Evolutionary conservation across 768 basidiomycete species (phyloP).

Genomic region (Termitomyces bulborhizus): DNA sequence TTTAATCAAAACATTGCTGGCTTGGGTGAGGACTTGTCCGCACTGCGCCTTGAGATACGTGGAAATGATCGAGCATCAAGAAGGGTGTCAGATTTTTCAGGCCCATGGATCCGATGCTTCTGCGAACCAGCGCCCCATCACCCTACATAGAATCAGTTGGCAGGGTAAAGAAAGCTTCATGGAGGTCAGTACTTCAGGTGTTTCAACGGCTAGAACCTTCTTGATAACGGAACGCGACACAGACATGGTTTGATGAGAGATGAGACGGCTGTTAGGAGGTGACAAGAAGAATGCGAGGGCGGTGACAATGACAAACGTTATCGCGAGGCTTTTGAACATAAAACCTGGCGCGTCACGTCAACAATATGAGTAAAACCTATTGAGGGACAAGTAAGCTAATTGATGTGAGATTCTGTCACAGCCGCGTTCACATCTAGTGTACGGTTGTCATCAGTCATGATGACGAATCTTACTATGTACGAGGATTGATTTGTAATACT

Average conservation of each 20-base stretch:
- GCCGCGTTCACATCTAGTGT: too few species aligned
- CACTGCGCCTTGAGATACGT: slow-evolving; percentile 63
- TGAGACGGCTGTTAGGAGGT: slow-evolving; percentile 4
- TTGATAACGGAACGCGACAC: slow-evolving; percentile 68
- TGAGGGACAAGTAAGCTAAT: not conserved
- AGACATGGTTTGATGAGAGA: slow-evolving; percentile 20
- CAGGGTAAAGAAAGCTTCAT: not conserved
- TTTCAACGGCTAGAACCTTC: slow-evolving; percentile 72
- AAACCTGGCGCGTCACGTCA: not conserved
- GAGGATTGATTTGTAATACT: too few species aligned
- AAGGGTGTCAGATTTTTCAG: slow-evolving; percentile 86
- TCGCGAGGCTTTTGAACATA: slow-evolving; percentile 14
- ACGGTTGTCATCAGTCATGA: too few species aligned
- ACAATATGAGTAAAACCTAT: slow-evolving; percentile 4
- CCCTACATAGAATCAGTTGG: slow-evolving; percentile 39
- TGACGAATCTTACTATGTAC: too few species aligned
- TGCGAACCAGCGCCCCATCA: slow-evolving; percentile 73
- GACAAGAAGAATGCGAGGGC: slow-evolving; percentile 12
- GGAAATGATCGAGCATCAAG: slow-evolving; percentile 85
- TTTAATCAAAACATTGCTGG: not conserved
- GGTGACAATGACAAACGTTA: slow-evolving; percentile 13
- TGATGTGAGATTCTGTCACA: not conserved
- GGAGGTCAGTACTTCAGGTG: slow-evolving; percentile 47
- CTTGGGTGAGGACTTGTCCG: slow-evolving; percentile 14
- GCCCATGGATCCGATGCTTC: slow-evolving; percentile 73